phyloP scores from a whole-genome alignment of 129 eudicot species.

The Tagetes patula region DNA sequence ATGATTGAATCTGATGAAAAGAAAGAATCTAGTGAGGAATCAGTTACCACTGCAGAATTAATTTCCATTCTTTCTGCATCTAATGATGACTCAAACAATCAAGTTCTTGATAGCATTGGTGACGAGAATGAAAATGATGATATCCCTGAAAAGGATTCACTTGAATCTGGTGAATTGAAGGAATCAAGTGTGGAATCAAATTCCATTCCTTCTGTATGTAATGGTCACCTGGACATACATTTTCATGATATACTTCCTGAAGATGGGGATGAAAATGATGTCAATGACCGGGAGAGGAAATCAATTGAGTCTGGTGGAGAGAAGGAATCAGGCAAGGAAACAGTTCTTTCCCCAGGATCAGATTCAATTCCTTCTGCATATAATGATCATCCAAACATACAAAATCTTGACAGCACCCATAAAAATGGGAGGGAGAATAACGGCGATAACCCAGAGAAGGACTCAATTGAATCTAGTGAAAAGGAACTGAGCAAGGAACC shows the following conservation, averaged over 20 bases:
- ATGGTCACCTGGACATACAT: conserved; percentile 27
- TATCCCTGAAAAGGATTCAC: background rate
- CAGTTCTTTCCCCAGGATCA: conserved; percentile 12
- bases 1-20: conserved; percentile 17
- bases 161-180: conserved; percentile 17
- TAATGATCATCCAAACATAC: background rate
- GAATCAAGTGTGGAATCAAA: conserved; percentile 28
- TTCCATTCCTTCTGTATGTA: conserved; percentile 13
- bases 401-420: background rate
- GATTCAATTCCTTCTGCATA: conserved; percentile 22
- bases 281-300: conserved; percentile 6
- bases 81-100: conserved; percentile 3
- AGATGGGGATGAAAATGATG: background rate
- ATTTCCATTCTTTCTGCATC: conserved; percentile 18
- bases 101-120: background rate
- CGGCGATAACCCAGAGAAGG: background rate
- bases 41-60: conserved; percentile 14
- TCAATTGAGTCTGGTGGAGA: conserved; percentile 4
- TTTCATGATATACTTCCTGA: conserved; percentile 20
- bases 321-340: conserved; percentile 17
- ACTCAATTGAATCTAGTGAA: conserved; percentile 3
- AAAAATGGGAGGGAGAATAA: background rate
- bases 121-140: background rate
- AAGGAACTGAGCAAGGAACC: conserved; percentile 10
- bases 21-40: conserved; percentile 19